phyloP scores from a whole-genome alignment of 192 early-diverging fungal genomes.

The Geranomyces variabilis region DNA sequence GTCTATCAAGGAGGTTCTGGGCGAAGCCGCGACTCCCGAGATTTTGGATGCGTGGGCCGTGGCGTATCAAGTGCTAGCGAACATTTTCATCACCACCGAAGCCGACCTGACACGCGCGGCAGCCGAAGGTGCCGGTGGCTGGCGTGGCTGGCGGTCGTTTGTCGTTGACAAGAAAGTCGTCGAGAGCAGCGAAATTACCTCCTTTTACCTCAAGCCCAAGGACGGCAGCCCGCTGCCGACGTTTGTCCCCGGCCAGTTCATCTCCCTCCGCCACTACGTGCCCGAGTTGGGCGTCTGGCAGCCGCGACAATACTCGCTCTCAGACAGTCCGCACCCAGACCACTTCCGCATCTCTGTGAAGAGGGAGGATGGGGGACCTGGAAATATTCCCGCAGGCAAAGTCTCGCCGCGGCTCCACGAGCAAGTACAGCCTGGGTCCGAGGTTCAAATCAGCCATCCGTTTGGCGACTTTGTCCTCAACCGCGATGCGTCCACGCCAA shows the following conservation, averaged over 20 bases:
- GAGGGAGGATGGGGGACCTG: not conserved
- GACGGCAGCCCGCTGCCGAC: not conserved
- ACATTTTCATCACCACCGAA: constrained; percentile 4
- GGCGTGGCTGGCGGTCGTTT: constrained; percentile 9
- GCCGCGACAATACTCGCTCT: constrained; percentile 12
- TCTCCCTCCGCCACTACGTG: constrained; percentile 6
- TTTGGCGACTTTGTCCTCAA: constrained; percentile 12
- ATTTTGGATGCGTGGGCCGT: constrained; percentile 7
- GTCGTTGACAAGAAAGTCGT: not conserved
- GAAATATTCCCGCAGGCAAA: not conserved
- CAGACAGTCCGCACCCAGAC: not conserved
- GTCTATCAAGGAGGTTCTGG: constrained; percentile 13
- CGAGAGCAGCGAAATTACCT: constrained; percentile 11
- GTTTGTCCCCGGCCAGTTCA: constrained; percentile 5
- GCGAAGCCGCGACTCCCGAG: not conserved
- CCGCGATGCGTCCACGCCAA: not conserved
- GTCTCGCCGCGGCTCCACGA: not conserved
- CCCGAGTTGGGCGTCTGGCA: constrained; percentile 10
- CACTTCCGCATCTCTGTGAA: constrained; percentile 16
- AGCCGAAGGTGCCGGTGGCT: not conserved
- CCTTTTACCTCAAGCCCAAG: constrained; percentile 1
- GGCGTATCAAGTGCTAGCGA: constrained; percentile 1
- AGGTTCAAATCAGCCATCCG: constrained; percentile 1
- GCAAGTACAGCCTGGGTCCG: not conserved
- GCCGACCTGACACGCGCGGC: not conserved